A percentile compares a stretch with the other conserved stretches of the same genome.
Conservation (phyloP, 2,329 filamentous ascomycete genomes). For the Colletotrichum liriopes region DNA sequence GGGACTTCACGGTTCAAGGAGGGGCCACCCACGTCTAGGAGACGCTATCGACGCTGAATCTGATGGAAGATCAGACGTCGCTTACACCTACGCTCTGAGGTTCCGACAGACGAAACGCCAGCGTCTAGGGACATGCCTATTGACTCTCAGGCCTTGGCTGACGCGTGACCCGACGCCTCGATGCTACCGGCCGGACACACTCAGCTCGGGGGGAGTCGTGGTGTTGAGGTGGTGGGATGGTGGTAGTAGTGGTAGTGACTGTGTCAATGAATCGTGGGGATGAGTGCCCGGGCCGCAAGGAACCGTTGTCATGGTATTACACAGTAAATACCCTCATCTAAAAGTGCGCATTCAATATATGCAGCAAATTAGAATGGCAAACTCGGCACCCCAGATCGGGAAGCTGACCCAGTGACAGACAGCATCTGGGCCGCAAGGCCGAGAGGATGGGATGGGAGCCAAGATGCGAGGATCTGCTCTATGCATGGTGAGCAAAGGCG, state of each 20-base stretch:
- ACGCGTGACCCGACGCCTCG: neutral
- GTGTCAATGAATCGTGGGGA: neutral
- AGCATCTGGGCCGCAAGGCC: constrained; percentile 9
- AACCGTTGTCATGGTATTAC: constrained; percentile 1
- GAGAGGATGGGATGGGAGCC: constrained; percentile 1
- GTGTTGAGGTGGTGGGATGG: neutral
- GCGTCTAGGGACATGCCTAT: neutral
- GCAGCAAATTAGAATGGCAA: constrained; percentile 10
- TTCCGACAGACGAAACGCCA: neutral
- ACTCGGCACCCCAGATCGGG: constrained; percentile 22
- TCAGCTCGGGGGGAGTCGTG: neutral
- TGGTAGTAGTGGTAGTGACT: too few relatives aligned
- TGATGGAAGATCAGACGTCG: constrained; percentile 29
- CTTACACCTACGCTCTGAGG: constrained; percentile 6
- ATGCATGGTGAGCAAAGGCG: constrained; percentile 12
- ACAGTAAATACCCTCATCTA: constrained; percentile 10
- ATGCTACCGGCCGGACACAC: neutral
- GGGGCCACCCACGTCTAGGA: neutral
- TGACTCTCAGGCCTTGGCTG: constrained; percentile 4
- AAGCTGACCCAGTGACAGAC: constrained; percentile 35
- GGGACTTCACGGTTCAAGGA: neutral
- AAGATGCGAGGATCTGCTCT: constrained; percentile 30
- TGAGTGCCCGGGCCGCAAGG: neutral
- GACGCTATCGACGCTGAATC: neutral
- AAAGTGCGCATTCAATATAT: constrained; percentile 1